phyloP scores from a whole-genome alignment of 140 eudicot species.

The Cichorium intybus region DNA sequence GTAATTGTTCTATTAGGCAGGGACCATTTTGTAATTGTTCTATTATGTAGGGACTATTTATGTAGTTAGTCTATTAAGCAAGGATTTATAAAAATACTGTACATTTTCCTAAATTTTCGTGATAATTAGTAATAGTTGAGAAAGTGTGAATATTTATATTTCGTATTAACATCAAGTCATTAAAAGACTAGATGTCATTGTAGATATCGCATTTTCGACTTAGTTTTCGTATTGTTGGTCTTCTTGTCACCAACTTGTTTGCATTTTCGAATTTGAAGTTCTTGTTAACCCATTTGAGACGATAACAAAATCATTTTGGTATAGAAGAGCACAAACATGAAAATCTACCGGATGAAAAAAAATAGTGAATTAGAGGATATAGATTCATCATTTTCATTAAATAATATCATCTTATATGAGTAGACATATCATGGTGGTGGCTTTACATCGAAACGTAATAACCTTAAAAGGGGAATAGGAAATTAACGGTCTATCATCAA shows the following conservation, averaged over 20 bases:
- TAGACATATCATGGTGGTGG: slow-evolving; percentile 8
- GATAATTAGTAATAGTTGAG: no score
- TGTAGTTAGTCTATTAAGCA: no score
- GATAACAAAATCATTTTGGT: not conserved
- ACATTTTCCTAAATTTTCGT: no score
- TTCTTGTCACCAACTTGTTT: not conserved
- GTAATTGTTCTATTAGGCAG: no score
- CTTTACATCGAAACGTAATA: not conserved
- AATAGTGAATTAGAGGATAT: not conserved
- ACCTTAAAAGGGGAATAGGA: slow-evolving; percentile 3
- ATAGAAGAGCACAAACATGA: not conserved
- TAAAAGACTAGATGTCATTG: no score
- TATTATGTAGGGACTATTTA: no score
- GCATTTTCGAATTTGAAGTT: not conserved
- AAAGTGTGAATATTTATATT: no score
- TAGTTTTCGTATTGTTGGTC: no score
- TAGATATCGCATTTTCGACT: no score
- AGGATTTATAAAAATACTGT: no score
- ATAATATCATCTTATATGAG: not conserved
- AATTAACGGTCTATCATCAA: slow-evolving; percentile 1
- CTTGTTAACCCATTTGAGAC: not conserved
- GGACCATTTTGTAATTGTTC: no score
- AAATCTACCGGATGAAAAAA: not conserved
- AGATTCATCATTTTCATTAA: not conserved
- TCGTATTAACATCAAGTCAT: no score